Conservation (phyloP, 176 grass and related monocot genomes). For the sorghum (Sorghum bicolor) region Sorghum_bicolor_NCBIv3 NC_012871.2:72939501-72940000, state of each 20-base stretch:
- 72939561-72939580: neutral
- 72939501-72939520: neutral
- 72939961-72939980: slow-evolving; percentile 74
- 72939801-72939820: slow-evolving; percentile 27
- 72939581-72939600: neutral
- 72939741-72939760: slow-evolving; percentile 49
- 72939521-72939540: neutral
- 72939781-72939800: slow-evolving; percentile 52
- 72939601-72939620: no score
- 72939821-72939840: slow-evolving; percentile 14
- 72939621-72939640: neutral
- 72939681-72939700: neutral
- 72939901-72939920: slow-evolving; percentile 89
- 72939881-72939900: slow-evolving; percentile 60
- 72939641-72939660: no score
- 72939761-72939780: slow-evolving; percentile 37
- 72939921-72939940: slow-evolving; percentile 92
- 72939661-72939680: neutral
- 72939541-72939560: neutral
- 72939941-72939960: slow-evolving; percentile 86
- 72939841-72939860: neutral
- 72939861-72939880: slow-evolving; percentile 27
- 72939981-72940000: slow-evolving; percentile 58
- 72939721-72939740: slow-evolving; percentile 23
- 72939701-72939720: slow-evolving; percentile 50